Base-by-base conservation (phyloP, 2,329 filamentous ascomycete species). In the Coleophoma eucalyptorum region DNA sequence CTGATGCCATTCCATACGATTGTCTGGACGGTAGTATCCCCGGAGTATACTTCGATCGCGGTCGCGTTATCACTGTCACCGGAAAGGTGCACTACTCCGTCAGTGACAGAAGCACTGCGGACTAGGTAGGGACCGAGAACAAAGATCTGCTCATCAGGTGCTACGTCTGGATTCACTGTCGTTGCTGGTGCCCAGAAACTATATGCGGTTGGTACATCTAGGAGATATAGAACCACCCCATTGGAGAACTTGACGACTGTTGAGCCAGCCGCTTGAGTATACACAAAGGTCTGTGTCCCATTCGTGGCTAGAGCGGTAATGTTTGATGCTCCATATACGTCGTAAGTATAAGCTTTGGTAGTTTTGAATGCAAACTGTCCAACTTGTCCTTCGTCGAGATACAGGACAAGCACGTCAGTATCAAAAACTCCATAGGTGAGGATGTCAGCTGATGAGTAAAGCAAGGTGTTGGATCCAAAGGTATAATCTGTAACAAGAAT, bases 131-230 rank as follows among this genome's bases (percentile, higher is more conserved):
- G 72, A 1, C 72, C 72, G 2, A 70, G 56, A 18, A 74, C 69
- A 38, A 75, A 65, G 15, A 75, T 68, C 34, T 81, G 76, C 53
- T 79, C 61, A 46, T 72, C 57, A 0, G 75, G 67, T 2, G 64
- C 62, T 16, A 78, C 71, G 38, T 67, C 64, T 0, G 78, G 78
- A 49, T 75, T 67, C 1, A 57, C 59, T 0, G 72, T 73, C 8
- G 72, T 74, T 3, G 76, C 58, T 3, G 78, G 73, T 2, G 78
- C 78, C 67, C 77, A 83, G 60, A 83, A 79, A 5, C 73, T 75
- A 73, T 76, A 83, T 1, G 77, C 80, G 0, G 77, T 73, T 11
- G 71, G 62, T 19, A 74, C 70, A 41, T 82, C 78, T 4, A 83
- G 68, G 5, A 83, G 67, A 50, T 80, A 79, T 4, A 77, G 65